Percentiles rank a stretch among this genome's conserved stretches.
Conservation (phyloP, 768 basidiomycete species). For the Mrakia frigida region DNA sequence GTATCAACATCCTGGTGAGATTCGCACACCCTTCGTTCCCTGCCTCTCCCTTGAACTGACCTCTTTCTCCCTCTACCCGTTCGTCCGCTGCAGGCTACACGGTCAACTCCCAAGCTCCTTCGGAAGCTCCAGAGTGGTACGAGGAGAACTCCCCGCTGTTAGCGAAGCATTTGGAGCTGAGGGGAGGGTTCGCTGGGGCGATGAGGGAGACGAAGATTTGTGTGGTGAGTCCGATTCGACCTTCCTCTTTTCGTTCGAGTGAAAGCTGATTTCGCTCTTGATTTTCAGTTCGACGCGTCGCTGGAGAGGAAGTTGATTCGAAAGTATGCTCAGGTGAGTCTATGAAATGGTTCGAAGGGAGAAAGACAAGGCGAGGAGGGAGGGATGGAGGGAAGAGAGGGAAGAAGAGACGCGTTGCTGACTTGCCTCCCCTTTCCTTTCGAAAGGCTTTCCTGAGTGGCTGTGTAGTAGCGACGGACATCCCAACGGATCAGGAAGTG, state of each 20-base stretch:
- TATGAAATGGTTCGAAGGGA: background rate
- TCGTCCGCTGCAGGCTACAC: constrained; percentile 2
- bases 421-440: background rate
- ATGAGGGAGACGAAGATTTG: constrained; percentile 29
- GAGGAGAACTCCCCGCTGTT: background rate
- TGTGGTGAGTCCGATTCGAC: constrained; percentile 23
- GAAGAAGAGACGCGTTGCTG: background rate
- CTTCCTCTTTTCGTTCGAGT: background rate
- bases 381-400: too few relatives aligned
- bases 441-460: constrained; percentile 28
- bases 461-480: constrained; percentile 32
- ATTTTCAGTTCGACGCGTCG: constrained; percentile 24
- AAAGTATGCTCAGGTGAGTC: constrained; percentile 32
- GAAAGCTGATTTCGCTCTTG: background rate
- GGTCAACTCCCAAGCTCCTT: background rate
- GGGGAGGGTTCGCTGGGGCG: constrained; percentile 16
- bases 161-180: background rate
- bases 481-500: constrained; percentile 30
- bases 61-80: background rate
- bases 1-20: constrained; percentile 20
- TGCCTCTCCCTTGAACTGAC: too few relatives aligned
- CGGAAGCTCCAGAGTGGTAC: constrained; percentile 18
- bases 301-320: constrained; percentile 31
- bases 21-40: too few relatives aligned
- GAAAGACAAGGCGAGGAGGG: too few relatives aligned